Conservation (phyloP, 2,329 filamentous ascomycete genomes). For the Botrytis sinoallii region DNA sequence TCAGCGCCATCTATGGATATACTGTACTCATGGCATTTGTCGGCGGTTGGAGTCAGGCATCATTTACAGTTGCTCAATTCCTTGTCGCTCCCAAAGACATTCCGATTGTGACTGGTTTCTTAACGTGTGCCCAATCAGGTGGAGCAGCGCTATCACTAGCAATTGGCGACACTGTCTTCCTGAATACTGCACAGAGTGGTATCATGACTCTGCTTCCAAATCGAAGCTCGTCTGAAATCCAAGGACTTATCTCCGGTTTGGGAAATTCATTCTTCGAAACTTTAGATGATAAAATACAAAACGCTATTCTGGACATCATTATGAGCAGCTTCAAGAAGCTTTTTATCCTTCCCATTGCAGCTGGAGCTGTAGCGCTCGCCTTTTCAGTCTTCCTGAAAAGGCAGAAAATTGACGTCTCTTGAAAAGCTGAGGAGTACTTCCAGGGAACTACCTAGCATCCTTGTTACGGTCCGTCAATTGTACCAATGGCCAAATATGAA, state of each 20-base stretch:
- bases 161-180: conserved; percentile 2
- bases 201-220: not conserved
- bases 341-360: conserved; percentile 33
- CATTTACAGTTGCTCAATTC: not conserved
- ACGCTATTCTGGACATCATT: conserved; percentile 31
- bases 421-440: not conserved
- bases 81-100: not conserved
- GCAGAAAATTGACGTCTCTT: conserved; percentile 22
- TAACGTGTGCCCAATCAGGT: not conserved
- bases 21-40: not conserved
- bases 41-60: not conserved
- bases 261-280: conserved; percentile 18
- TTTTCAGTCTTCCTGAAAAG: conserved; percentile 31
- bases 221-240: not conserved
- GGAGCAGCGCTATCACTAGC: not conserved
- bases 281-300: conserved; percentile 17
- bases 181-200: not conserved
- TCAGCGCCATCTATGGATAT: not conserved
- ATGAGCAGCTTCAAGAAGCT: conserved; percentile 32
- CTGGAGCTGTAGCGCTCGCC: conserved; percentile 32
- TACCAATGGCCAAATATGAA: not conserved
- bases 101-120: not conserved
- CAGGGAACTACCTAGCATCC: not conserved
- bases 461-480: not conserved
- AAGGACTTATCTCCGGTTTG: conserved; percentile 24